A percentile compares a stretch with the other conserved stretches of the same genome.
Evolutionary conservation across 805 yeast species (phyloP).

Genomic region (Lipomyces starkeyi): DNA sequence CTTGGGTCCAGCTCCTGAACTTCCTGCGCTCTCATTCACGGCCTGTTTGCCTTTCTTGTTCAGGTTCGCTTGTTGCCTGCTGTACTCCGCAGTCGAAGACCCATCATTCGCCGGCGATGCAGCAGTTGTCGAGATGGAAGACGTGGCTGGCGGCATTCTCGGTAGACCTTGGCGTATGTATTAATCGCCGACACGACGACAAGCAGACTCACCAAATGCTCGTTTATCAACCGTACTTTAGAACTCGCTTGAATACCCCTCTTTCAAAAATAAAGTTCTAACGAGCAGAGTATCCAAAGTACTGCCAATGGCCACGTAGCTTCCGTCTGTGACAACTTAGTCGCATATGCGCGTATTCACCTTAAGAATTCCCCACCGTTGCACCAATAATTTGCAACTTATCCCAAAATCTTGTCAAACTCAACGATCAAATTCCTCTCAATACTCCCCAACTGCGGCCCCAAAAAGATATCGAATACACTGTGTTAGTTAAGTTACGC

Average conservation of each 20-base stretch:
- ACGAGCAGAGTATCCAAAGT: background rate
- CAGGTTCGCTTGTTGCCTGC: background rate
- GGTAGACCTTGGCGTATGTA: background rate
- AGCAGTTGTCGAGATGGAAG: background rate
- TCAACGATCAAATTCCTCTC: background rate
- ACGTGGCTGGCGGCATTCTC: background rate
- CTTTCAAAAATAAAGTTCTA: background rate
- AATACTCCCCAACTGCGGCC: background rate
- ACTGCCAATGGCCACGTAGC: background rate
- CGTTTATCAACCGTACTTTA: background rate
- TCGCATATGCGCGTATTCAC: background rate
- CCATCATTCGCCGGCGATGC: background rate
- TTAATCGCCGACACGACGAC: background rate
- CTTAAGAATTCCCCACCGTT: background rate
- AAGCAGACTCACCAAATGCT: background rate
- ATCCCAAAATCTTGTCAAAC: background rate
- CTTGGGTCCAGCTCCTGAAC: conserved; percentile 3
- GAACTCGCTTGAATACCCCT: background rate
- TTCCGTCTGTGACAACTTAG: background rate
- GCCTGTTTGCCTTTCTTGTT: background rate
- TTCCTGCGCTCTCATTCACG: background rate
- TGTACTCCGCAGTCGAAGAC: background rate
- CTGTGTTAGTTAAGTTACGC: background rate
- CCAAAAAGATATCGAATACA: background rate
- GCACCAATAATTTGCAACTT: background rate